These are phyloP conservation scores for Clarireedia hainanense DNA, from an alignment of 2,329 filamentous ascomycete genomes.

Conservation along the genomic window DNA sequence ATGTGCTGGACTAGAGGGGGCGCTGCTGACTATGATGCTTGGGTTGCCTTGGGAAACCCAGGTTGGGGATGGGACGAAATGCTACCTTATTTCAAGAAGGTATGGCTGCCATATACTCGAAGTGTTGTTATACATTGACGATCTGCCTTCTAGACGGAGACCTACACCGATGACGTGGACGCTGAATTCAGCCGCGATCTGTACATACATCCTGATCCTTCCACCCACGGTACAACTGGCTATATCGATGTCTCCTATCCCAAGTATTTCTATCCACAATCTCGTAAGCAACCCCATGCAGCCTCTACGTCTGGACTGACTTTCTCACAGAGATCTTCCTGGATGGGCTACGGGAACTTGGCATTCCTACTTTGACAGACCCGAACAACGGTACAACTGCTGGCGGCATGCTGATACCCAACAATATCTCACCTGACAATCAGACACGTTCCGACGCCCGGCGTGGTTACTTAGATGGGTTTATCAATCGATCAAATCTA, in stretches of 20 bases:
- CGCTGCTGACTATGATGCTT: conserved; percentile 30
- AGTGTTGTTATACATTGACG: neutral
- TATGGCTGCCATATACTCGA: neutral
- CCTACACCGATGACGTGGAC: conserved; percentile 27
- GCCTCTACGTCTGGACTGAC: neutral
- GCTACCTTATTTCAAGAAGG: conserved; percentile 35
- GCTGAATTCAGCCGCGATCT: conserved; percentile 18
- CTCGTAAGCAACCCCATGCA: conserved; percentile 24
- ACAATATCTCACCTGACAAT: conserved; percentile 32
- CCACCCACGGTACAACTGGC: conserved; percentile 30
- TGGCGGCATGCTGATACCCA: conserved; percentile 33
- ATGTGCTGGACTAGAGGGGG: conserved; percentile 26
- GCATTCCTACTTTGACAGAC: conserved; percentile 31
- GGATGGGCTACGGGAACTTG: conserved; percentile 32
- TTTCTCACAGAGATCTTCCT: conserved; percentile 31
- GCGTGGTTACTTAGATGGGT: conserved; percentile 34
- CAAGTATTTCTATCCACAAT: conserved; percentile 34
- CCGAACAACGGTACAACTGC: conserved; percentile 32
- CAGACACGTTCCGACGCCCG: conserved; percentile 36
- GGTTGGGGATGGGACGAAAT: conserved; percentile 31
- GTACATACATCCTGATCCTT: conserved; percentile 25
- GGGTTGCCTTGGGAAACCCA: conserved; percentile 34
- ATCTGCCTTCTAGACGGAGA: conserved; percentile 28
- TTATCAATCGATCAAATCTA: conserved; percentile 32
- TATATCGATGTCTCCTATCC: conserved; percentile 34